These are phyloP conservation scores for Fraxinus xanthoxyloides DNA, from an alignment of 305 asterid species.

Conservation along the genomic window DNA sequence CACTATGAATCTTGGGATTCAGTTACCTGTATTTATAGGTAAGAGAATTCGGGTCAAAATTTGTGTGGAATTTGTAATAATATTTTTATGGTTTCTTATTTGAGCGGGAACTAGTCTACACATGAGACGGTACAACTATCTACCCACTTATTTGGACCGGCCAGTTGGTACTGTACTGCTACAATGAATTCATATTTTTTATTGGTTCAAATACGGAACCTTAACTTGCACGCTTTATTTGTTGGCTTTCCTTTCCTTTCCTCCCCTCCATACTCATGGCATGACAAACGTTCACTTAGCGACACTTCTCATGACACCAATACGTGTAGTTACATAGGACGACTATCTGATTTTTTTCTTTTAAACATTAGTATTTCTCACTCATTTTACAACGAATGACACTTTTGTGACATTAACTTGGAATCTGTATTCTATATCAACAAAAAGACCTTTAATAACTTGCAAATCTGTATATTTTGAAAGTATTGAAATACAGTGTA, in stretches of 20 bases:
- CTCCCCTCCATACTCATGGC: background rate
- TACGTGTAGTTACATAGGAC: background rate
- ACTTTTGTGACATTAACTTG: background rate
- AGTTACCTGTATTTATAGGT: conserved; percentile 38
- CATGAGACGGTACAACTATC: background rate
- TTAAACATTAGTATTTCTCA: background rate
- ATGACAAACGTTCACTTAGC: background rate
- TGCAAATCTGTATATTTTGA: too few species aligned
- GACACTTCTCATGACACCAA: background rate
- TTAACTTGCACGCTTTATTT: conserved; percentile 22
- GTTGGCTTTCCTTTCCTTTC: background rate
- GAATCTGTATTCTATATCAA: background rate
- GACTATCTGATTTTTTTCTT: background rate
- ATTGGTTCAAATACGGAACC: conserved; percentile 22
- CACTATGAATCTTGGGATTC: conserved; percentile 22
- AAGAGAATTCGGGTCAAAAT: conserved; percentile 7
- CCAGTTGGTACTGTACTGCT: conserved; percentile 25
- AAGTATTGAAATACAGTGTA: too few species aligned
- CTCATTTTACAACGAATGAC: background rate
- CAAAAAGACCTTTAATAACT: background rate
- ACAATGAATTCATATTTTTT: conserved; percentile 4
- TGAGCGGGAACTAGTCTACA: conserved; percentile 20
- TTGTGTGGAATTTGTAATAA: background rate
- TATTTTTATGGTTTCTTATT: background rate
- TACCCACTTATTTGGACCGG: conserved; percentile 17